Percentiles rank a stretch among this genome's conserved stretches.
Evolutionary conservation across 192 early-diverging fungal genomes (phyloP).

Genomic region (Funneliformis mosseae): DNA sequence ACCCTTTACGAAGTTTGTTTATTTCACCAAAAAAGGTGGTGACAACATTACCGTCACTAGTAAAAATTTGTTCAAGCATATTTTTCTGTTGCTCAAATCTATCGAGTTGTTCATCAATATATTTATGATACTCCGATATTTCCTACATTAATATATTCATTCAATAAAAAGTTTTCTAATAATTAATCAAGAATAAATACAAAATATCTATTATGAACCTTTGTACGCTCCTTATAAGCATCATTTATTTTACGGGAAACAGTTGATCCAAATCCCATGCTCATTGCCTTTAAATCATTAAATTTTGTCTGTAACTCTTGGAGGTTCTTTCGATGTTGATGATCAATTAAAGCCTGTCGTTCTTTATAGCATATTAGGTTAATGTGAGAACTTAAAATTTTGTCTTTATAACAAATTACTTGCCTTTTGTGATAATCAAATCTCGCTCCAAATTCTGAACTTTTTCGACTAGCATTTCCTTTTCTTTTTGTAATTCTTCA

Average conservation of each 20-base stretch:
- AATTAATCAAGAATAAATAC: too few relatives aligned
- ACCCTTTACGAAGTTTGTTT: neutral
- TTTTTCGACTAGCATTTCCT: slow-evolving; percentile 40
- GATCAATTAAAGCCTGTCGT: too few relatives aligned
- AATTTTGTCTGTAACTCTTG: too few relatives aligned
- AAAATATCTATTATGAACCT: too few relatives aligned
- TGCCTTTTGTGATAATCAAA: slow-evolving; percentile 40
- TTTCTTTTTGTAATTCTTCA: slow-evolving; percentile 49
- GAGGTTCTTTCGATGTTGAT: too few relatives aligned
- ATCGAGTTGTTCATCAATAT: neutral
- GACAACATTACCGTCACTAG: neutral
- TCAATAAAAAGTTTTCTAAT: neutral
- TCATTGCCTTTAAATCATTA: too few relatives aligned
- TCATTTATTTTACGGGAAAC: too few relatives aligned
- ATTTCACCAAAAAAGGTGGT: neutral
- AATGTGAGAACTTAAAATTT: too few relatives aligned
- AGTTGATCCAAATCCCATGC: too few relatives aligned
- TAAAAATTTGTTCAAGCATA: neutral
- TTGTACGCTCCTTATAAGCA: too few relatives aligned
- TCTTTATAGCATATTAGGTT: too few relatives aligned
- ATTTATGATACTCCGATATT: neutral
- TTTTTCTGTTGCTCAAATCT: neutral
- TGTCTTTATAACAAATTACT: neutral
- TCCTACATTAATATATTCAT: neutral
- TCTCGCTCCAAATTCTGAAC: slow-evolving; percentile 13